These are phyloP conservation scores for Solanum ossicruentum DNA, from an alignment of 257 asterid species.

Conservation along the genomic window DNA sequence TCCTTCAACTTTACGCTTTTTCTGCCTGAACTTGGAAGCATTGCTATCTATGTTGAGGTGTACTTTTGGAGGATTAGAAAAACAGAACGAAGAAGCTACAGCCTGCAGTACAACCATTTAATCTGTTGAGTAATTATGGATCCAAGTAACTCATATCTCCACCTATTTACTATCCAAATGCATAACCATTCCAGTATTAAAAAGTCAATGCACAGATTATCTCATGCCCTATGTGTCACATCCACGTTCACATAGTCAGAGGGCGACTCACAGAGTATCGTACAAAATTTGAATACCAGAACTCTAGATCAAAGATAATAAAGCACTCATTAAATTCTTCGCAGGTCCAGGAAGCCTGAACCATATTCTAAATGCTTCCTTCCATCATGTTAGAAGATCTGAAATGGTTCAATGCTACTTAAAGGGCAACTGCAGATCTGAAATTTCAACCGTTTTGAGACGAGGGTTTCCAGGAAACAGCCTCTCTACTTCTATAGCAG, in stretches of 20 bases:
- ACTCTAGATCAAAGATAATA: background rate
- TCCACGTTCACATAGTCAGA: background rate
- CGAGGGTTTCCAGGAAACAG: too few species aligned
- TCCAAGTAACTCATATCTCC: background rate
- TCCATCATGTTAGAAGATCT: background rate
- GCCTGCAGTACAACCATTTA: slow-evolving; percentile 31
- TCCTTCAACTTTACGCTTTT: slow-evolving; percentile 26
- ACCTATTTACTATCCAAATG: background rate
- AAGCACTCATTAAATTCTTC: background rate
- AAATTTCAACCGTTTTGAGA: background rate
- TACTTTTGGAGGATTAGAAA: slow-evolving; percentile 64
- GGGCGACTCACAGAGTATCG: background rate
- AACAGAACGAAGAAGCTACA: slow-evolving; percentile 91
- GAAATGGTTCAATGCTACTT: background rate
- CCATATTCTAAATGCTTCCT: background rate
- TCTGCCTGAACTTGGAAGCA: slow-evolving; percentile 69
- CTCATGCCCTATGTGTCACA: background rate
- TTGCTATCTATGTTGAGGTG: slow-evolving; percentile 71
- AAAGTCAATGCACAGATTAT: background rate
- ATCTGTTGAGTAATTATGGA: background rate
- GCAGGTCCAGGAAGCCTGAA: background rate
- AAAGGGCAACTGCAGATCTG: background rate
- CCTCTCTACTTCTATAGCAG: too few species aligned
- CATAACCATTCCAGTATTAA: background rate
- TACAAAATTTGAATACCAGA: background rate